A percentile compares a stretch with the other conserved stretches of the same genome.
phyloP scores from a whole-genome alignment of 768 basidiomycete genomes.

The Lactarius pseudohatsudake region DNA sequence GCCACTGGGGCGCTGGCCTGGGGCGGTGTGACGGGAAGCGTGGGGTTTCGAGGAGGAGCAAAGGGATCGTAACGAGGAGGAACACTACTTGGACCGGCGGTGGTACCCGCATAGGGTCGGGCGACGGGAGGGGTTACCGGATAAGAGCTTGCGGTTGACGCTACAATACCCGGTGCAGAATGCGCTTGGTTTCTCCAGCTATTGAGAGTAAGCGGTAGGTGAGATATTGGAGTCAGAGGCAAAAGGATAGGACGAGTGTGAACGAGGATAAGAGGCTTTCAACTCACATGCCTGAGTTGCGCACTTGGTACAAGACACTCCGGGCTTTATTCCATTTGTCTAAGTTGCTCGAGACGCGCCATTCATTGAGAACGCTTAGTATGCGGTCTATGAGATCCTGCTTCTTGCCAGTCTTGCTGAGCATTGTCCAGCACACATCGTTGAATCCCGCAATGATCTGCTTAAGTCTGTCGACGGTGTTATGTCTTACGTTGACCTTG shows the following conservation, averaged over 20 bases:
- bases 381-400: constrained; percentile 85
- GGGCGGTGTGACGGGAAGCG: constrained; percentile 16
- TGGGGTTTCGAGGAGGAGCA: constrained; percentile 18
- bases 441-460: constrained; percentile 76
- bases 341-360: constrained; percentile 53
- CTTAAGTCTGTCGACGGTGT: constrained; percentile 86
- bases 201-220: neutral
- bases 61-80: constrained; percentile 51
- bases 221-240: neutral
- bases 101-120: constrained; percentile 25
- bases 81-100: constrained; percentile 37
- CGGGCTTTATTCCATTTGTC: constrained; percentile 74
- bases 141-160: constrained; percentile 9
- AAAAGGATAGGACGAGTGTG: neutral
- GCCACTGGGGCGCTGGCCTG: constrained; percentile 3
- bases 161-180: constrained; percentile 10
- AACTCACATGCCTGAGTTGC: constrained; percentile 65
- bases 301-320: constrained; percentile 64
- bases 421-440: constrained; percentile 67
- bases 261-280: constrained; percentile 19
- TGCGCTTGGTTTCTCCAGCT: constrained; percentile 24
- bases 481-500: constrained; percentile 67
- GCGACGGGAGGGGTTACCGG: constrained; percentile 2
- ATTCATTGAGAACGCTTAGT: constrained; percentile 53
- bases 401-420: constrained; percentile 81